Conservation (phyloP, 2,329 filamentous ascomycete species). For the Venturia nashicola region DNA sequence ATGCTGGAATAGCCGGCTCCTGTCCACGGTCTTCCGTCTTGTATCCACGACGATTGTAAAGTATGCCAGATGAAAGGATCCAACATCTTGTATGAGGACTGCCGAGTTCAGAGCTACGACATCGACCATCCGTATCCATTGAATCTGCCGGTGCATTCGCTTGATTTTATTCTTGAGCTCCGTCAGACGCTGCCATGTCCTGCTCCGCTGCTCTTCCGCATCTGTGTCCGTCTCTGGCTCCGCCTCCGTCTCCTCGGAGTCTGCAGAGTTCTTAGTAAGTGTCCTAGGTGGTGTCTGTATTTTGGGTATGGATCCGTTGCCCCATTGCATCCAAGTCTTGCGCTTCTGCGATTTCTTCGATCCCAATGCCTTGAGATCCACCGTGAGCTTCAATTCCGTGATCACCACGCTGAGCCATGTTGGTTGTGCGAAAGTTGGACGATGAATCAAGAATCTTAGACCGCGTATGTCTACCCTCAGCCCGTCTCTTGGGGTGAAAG, state of each 20-base stretch:
- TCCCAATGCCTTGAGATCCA: conserved; percentile 59
- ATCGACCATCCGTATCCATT: conserved; percentile 83
- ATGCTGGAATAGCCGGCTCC: conserved; percentile 78
- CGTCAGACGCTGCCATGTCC: conserved; percentile 71
- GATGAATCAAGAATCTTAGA: conserved; percentile 76
- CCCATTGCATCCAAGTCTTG: conserved; percentile 18
- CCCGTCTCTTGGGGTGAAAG: conserved; percentile 81
- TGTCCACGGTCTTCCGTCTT: conserved; percentile 78
- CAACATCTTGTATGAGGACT: conserved; percentile 66
- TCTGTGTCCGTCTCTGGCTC: conserved; percentile 12
- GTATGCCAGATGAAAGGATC: conserved; percentile 71
- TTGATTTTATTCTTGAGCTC: conserved; percentile 77
- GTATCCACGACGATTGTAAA: conserved; percentile 85
- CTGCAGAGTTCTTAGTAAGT: not conserved
- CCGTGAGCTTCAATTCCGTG: conserved; percentile 69
- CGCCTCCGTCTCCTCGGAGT: conserved; percentile 9
- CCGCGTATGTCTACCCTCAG: conserved; percentile 81
- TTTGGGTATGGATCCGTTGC: conserved; percentile 19
- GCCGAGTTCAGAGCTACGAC: conserved; percentile 72
- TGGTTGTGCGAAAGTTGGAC: conserved; percentile 91
- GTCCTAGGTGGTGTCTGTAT: conserved; percentile 11
- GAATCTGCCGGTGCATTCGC: conserved; percentile 69
- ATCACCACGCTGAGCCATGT: conserved; percentile 91
- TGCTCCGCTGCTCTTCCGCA: conserved; percentile 40
- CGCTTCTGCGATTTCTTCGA: conserved; percentile 15